Base-by-base conservation (phyloP, 306 rosid genomes). In the Senna tora region DNA sequence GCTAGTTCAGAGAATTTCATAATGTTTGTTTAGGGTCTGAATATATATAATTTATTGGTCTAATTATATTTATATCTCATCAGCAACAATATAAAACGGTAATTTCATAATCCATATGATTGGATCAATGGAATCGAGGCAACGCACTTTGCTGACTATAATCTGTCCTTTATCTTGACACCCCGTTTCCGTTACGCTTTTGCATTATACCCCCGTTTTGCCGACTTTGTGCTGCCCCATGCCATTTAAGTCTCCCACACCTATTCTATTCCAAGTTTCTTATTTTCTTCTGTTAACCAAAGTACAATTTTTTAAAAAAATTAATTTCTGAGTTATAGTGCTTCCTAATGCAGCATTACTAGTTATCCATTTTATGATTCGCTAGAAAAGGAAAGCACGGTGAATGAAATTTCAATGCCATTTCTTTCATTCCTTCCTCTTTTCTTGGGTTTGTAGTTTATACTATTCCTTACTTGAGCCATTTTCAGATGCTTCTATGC, bases 381-480 rank as follows among this genome's bases (percentile, higher is more conserved):
- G 12, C 22, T 0, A 32, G 9, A 6, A 56, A 15, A 3, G 43
- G 43, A 6, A 58, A 32, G 1, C 64, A 14, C 1, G 22, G 16
- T 30, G 21, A 15, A 0, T 9, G 14, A 5, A 5, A 49, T 4
- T 47, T 47, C 4, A 15, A 5, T 47, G 5, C 6, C 1, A 50
- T 50, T 50, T 50, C 25, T 6, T n/a, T 17, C 16, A 60, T 60
- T 60, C 67, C 49, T 36, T 61, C 5, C 67, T 59, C 65, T 9
- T 7, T 59, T 16, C 6, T 5, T 16, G 46, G 65, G 46, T 33
- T 59, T 34, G 0, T 4, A n/a, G 16, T 33, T 36, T 36, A 33
- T 33, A 6, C n/a, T 59, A 34, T 59, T 59, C 65, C 28, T 61
- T 61, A 2, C 67, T 61, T 61, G 32, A 61, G 16, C 49, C 67